Evolutionary conservation across 129 eudicot species (phyloP).

Genomic region (Deinandra increscens): DNA sequence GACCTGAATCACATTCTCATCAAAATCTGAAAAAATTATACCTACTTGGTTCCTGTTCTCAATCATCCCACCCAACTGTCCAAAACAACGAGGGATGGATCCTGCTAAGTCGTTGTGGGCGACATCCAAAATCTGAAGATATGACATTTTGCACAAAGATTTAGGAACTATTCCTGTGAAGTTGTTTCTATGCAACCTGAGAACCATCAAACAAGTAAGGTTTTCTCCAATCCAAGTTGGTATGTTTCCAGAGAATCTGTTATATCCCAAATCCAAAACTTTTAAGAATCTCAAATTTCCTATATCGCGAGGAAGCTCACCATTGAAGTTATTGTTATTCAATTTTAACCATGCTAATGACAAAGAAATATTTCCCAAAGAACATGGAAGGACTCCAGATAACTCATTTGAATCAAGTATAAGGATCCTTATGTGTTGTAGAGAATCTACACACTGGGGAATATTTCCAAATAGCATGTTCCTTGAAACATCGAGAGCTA

Average conservation of each 20-base stretch:
- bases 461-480: neutral
- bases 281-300: too few species aligned
- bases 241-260: too few species aligned
- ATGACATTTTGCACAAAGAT: neutral
- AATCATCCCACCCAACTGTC: neutral
- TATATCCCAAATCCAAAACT: too few species aligned
- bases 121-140: neutral
- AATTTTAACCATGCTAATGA: too few species aligned
- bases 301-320: too few species aligned
- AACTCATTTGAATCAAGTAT: neutral
- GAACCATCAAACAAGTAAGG: neutral
- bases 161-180: neutral
- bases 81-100: too few species aligned
- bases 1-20: too few species aligned
- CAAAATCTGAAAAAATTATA: too few species aligned
- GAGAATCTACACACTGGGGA: neutral
- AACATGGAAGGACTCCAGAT: slow-evolving; percentile 6
- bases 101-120: too few species aligned
- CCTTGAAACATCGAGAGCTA: neutral
- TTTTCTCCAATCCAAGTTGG: neutral
- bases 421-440: neutral
- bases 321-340: too few species aligned
- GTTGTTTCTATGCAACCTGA: neutral
- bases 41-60: neutral
- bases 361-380: neutral